Evolutionary conservation across 768 basidiomycete species (phyloP), one percentile per base, ranked within the genome.

Genomic region (Russula sp.): DNA sequence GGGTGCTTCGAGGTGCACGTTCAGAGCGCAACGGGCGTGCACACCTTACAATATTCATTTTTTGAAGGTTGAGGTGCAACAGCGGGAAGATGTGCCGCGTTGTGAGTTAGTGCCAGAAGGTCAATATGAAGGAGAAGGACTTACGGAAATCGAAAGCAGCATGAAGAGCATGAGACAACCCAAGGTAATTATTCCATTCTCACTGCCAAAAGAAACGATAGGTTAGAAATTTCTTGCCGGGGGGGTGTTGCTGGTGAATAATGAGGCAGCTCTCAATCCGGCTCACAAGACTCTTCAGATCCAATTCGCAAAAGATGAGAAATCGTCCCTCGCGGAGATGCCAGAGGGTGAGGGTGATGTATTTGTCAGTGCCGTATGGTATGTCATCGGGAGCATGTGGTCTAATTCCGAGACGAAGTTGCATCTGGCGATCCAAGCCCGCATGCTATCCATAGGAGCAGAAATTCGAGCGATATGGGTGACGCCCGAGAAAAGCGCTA

Each of bases 381-480:
- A 55, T 34, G 31, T 55, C 60, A 13, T 55, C 39, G 16, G 37
- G 2, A 11, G 18, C 37, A 1, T 55, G 35, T 45, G 45, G 53
- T 53, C 59, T 16, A 61, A 4, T 42, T 61, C 60, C 6, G 60
- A 61, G 20, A 54, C 53, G 39, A 55, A 37, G 54, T 55, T 61
- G n/a, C 34, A 11, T 27, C 27, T 31, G 35, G 60, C 44, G 31
- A 61, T 54, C n/a, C 35, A 32, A 7, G 54, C n/a, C 37, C 50
- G 45, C 37, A 61, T 6, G 16, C 34, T 32, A 35, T 49, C 44
- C 37, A 37, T 16, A 2, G 54, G 35, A 14, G 39, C 34, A n/a
- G 54, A 2, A 20, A 27, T 39, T 40, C 34, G 53, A 6, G 53
- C 47, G 27, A 61, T 6, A 6, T 50, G 47, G 27, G 50, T 48